phyloP scores from a whole-genome alignment of 2,329 filamentous ascomycete genomes.

The Pseudocercospora cruenta region DNA sequence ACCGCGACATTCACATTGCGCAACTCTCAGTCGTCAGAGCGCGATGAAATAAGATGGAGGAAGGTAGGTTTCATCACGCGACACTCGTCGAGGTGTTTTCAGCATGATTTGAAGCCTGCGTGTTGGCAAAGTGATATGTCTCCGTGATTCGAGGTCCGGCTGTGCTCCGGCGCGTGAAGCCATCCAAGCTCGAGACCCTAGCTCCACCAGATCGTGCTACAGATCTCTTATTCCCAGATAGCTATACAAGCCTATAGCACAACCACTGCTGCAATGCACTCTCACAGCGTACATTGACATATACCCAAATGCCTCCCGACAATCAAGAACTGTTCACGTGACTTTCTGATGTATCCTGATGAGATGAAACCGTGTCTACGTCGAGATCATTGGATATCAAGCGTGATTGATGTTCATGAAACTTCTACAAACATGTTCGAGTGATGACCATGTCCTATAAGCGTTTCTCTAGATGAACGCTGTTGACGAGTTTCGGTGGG shows the following conservation, averaged over 20 bases:
- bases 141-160: not conserved
- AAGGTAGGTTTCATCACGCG: not conserved
- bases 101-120: not conserved
- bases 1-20: slow-evolving; percentile 5
- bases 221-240: not conserved
- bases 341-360: not conserved
- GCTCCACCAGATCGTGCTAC: not conserved
- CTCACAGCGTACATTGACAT: not conserved
- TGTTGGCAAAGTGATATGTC: not conserved
- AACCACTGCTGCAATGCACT: not conserved
- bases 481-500: not conserved
- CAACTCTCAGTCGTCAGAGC: not conserved
- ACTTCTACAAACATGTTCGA: not conserved
- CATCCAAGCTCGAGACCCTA: not conserved
- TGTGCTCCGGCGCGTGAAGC: not conserved
- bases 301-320: not conserved
- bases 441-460: not conserved
- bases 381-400: not conserved
- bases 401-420: not conserved
- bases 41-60: not conserved
- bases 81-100: not conserved
- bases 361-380: not conserved
- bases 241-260: not conserved
- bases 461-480: not conserved
- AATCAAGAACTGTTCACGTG: not conserved